Conservation (phyloP, 2,329 filamentous ascomycete species). For the Gnomoniopsis sp. region DNA sequence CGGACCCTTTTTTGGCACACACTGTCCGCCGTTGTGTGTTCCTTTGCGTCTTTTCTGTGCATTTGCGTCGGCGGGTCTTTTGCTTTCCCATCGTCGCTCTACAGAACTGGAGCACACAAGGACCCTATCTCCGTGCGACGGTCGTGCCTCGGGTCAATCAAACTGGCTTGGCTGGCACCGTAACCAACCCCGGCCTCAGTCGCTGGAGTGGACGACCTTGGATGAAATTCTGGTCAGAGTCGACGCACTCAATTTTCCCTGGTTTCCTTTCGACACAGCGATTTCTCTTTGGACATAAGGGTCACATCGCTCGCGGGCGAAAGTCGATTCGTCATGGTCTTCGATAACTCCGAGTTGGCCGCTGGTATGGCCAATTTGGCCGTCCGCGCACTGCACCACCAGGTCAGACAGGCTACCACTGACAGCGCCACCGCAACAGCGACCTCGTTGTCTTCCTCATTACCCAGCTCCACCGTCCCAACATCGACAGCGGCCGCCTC, state of each 20-base stretch:
- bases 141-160: not conserved
- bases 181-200: conserved; percentile 9
- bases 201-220: not conserved
- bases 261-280: not conserved
- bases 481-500: not conserved
- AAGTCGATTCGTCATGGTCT: conserved; percentile 4
- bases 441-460: conserved; percentile 3
- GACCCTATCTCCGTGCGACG: not conserved
- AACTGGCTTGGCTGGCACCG: conserved; percentile 6
- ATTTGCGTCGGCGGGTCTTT: not conserved
- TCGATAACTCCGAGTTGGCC: conserved; percentile 12
- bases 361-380: conserved; percentile 13
- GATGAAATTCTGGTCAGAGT: not conserved
- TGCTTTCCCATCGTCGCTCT: not conserved
- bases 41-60: no score
- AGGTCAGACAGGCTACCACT: conserved; percentile 8
- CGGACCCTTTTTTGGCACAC: no score
- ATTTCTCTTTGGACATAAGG: no score
- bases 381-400: conserved; percentile 15
- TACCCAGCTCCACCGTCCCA: not conserved
- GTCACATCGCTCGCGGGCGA: not conserved
- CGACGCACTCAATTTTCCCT: not conserved
- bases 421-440: conserved; percentile 7
- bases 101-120: not conserved
- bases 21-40: no score